Evolutionary conservation across 176 grass and related monocot species (phyloP).

Genomic region (Hordeum marinum): DNA sequence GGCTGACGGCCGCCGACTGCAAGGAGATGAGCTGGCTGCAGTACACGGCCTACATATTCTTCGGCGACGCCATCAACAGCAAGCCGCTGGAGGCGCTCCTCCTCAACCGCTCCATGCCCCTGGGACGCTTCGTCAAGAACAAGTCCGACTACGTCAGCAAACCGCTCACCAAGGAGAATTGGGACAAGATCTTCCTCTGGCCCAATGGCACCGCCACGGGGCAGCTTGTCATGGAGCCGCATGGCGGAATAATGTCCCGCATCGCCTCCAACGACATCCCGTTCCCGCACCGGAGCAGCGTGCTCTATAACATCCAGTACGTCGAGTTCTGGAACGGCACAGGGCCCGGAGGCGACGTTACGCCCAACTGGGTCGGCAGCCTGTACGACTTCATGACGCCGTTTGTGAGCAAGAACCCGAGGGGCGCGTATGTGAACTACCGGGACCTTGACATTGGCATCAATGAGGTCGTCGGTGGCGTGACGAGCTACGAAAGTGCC

Average conservation of each 20-base stretch:
- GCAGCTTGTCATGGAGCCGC: background rate
- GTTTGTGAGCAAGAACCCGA: background rate
- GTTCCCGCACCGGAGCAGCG: background rate
- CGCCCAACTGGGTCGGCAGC: background rate
- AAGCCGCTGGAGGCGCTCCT: background rate
- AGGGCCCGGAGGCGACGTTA: background rate
- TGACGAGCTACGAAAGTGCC: background rate
- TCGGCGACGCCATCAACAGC: background rate
- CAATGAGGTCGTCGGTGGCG: background rate
- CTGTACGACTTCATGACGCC: background rate
- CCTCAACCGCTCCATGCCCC: background rate
- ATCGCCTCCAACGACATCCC: background rate
- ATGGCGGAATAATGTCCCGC: background rate
- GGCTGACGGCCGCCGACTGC: background rate
- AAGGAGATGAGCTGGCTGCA: background rate
- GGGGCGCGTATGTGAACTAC: background rate
- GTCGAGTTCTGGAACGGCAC: background rate
- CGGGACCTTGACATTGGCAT: background rate
- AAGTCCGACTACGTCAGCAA: background rate
- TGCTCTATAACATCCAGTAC: constrained; percentile 12
- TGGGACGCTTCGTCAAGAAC: background rate
- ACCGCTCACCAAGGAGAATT: background rate
- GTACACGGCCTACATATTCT: background rate
- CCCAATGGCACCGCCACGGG: background rate
- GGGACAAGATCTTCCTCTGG: background rate